These are phyloP conservation scores for Curvularia spicifera DNA, from an alignment of 2,329 filamentous ascomycete species.

Conservation along the genomic window DNA sequence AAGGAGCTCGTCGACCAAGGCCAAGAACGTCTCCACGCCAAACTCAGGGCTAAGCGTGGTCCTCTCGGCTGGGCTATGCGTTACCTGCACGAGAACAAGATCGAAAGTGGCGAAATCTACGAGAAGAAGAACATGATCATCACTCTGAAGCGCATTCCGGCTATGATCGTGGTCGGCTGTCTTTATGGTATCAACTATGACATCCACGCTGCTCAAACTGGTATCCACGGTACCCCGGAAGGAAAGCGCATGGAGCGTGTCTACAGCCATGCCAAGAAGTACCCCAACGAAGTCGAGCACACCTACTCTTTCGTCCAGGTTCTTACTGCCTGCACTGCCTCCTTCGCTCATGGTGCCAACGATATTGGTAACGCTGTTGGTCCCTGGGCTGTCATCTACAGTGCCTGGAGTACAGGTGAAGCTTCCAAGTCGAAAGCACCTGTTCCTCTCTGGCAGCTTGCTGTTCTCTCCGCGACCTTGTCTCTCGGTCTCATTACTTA, in stretches of 20 bases:
- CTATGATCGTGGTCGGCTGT: slow-evolving; percentile 65
- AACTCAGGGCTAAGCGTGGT: slow-evolving; percentile 67
- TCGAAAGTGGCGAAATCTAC: slow-evolving; percentile 75
- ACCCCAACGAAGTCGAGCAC: slow-evolving; percentile 49
- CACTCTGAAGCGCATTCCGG: slow-evolving; percentile 70
- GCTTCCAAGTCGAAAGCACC: slow-evolving; percentile 66
- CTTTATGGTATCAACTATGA: slow-evolving; percentile 83
- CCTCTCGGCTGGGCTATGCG: slow-evolving; percentile 87
- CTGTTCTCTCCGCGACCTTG: slow-evolving; percentile 68
- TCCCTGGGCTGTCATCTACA: slow-evolving; percentile 49
- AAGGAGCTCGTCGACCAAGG: slow-evolving; percentile 66
- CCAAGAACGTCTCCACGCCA: slow-evolving; percentile 65
- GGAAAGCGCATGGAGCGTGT: slow-evolving; percentile 73
- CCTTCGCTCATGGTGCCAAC: slow-evolving; percentile 72
- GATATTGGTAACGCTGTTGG: slow-evolving; percentile 57
- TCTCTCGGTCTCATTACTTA: slow-evolving; percentile 73
- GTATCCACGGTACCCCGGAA: slow-evolving; percentile 74
- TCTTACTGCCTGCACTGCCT: slow-evolving; percentile 52
- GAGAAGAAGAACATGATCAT: slow-evolving; percentile 73
- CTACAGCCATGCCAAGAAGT: slow-evolving; percentile 58
- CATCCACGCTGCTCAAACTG: slow-evolving; percentile 77
- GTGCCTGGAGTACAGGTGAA: slow-evolving; percentile 62
- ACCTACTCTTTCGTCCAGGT: slow-evolving; percentile 60
- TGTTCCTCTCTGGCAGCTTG: slow-evolving; percentile 78
- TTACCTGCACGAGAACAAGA: slow-evolving; percentile 73